A percentile compares a stretch with the other conserved stretches of the same genome.
phyloP scores from a whole-genome alignment of 495 filamentous ascomycete species.

The Opeltia flavorubescens region DNA sequence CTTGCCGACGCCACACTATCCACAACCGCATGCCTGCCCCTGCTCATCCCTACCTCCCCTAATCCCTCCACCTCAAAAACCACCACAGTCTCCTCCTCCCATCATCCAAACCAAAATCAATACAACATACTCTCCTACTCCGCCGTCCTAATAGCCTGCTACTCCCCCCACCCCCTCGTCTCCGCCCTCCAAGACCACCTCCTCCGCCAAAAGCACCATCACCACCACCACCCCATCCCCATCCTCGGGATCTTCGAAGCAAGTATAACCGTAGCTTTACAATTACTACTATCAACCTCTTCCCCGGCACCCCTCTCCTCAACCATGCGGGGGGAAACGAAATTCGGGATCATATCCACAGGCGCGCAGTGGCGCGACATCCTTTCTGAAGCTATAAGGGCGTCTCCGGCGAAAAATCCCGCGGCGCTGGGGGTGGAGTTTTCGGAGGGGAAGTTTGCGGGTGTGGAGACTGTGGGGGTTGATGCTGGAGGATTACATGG shows the following conservation, averaged over 20 bases:
- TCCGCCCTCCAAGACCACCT: constrained; percentile 27
- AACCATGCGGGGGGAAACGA: constrained; percentile 20
- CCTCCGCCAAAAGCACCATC: background rate
- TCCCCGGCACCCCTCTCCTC: background rate
- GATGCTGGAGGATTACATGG: constrained; percentile 70
- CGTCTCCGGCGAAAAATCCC: constrained; percentile 3
- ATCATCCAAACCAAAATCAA: constrained; percentile 38
- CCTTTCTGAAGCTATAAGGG: constrained; percentile 35
- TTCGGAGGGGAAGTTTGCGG: constrained; percentile 38
- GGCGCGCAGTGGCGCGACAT: constrained; percentile 70
- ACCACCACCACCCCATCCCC: constrained; percentile 24
- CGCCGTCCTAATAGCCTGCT: constrained; percentile 78
- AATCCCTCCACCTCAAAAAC: constrained; percentile 34
- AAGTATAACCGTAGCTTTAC: constrained; percentile 38
- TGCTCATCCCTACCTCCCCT: constrained; percentile 29
- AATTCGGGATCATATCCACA: constrained; percentile 84
- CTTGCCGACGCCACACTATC: constrained; percentile 27
- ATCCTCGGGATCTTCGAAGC: constrained; percentile 87
- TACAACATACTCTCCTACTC: constrained; percentile 42
- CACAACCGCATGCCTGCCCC: constrained; percentile 36
- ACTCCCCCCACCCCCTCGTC: constrained; percentile 75
- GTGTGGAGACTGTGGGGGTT: constrained; percentile 73
- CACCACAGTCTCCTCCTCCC: constrained; percentile 34
- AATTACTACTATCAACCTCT: constrained; percentile 16
- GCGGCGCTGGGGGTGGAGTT: constrained; percentile 32